Conservation (phyloP, 768 basidiomycete genomes). For the Collybia nuda region DNA sequence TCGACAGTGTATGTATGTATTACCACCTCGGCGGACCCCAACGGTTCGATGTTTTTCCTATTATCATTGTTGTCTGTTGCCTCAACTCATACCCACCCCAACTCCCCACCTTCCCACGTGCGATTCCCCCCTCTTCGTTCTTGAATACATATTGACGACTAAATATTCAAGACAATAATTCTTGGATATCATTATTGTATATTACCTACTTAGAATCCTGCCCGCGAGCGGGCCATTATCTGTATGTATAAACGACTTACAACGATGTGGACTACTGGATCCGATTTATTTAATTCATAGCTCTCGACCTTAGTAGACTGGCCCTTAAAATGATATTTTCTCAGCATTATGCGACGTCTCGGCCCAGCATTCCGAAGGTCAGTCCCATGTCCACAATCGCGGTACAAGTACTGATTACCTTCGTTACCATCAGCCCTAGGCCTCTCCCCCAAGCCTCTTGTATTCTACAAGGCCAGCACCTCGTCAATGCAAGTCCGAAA, state of each 20-base stretch:
- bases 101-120: neutral
- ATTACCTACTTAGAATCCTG: conserved; percentile 12
- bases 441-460: too few relatives aligned
- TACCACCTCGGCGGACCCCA: too few relatives aligned
- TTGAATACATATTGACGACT: conserved; percentile 9
- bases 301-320: too few relatives aligned
- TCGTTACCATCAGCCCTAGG: too few relatives aligned
- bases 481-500: too few relatives aligned
- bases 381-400: too few relatives aligned
- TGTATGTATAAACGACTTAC: conserved; percentile 16
- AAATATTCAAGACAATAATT: conserved; percentile 6
- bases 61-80: neutral
- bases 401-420: too few relatives aligned
- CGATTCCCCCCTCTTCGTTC: conserved; percentile 12
- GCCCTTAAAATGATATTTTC: too few relatives aligned
- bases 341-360: too few relatives aligned
- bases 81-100: neutral
- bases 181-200: conserved; percentile 20
- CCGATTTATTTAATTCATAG: too few relatives aligned
- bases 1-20: conserved; percentile 6
- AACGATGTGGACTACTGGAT: neutral
- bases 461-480: too few relatives aligned
- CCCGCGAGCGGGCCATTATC: conserved; percentile 2
- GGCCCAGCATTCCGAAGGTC: neutral
- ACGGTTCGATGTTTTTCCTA: neutral